A percentile compares a stretch with the other conserved stretches of the same genome.
These are phyloP conservation scores for Gaeumannomyces sp. DNA, from an alignment of 2,329 filamentous ascomycete genomes.

Conservation along the genomic window DNA sequence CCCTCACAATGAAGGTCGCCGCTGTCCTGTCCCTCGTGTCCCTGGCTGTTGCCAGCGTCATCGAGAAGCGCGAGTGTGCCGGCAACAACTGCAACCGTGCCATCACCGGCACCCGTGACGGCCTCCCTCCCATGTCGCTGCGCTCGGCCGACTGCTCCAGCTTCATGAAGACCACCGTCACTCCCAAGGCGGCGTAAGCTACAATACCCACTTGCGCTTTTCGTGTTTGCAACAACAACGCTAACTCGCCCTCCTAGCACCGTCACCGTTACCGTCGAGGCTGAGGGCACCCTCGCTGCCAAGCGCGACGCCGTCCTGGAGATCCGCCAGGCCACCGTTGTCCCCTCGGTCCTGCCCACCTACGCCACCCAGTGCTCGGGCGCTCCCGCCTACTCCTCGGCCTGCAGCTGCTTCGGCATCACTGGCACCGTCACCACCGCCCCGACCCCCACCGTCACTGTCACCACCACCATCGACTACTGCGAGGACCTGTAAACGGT, in stretches of 20 bases:
- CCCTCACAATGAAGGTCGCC: conserved; percentile 35
- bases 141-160: conserved; percentile 35
- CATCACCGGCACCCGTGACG: conserved; percentile 35
- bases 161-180: conserved; percentile 34
- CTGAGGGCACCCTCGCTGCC: conserved; percentile 17
- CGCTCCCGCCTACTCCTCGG: conserved; percentile 31
- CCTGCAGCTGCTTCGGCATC: conserved; percentile 40
- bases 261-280: conserved; percentile 31
- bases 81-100: conserved; percentile 42
- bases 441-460: conserved; percentile 31
- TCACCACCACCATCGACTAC: conserved; percentile 35
- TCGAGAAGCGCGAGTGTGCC: conserved; percentile 30
- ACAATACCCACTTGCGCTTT: not conserved
- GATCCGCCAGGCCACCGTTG: conserved; percentile 24
- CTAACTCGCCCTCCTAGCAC: conserved; percentile 22
- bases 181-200: conserved; percentile 33
- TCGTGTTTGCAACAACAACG: not conserved
- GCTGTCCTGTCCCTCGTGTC: conserved; percentile 31
- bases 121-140: conserved; percentile 26
- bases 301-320: conserved; percentile 22
- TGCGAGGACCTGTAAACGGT: conserved; percentile 29
- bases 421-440: conserved; percentile 32
- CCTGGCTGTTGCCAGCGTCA: conserved; percentile 28
- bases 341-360: conserved; percentile 29
- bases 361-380: conserved; percentile 34